phyloP scores from a whole-genome alignment of 2,329 filamentous ascomycete genomes.

The Neospermospora avenae region DNA sequence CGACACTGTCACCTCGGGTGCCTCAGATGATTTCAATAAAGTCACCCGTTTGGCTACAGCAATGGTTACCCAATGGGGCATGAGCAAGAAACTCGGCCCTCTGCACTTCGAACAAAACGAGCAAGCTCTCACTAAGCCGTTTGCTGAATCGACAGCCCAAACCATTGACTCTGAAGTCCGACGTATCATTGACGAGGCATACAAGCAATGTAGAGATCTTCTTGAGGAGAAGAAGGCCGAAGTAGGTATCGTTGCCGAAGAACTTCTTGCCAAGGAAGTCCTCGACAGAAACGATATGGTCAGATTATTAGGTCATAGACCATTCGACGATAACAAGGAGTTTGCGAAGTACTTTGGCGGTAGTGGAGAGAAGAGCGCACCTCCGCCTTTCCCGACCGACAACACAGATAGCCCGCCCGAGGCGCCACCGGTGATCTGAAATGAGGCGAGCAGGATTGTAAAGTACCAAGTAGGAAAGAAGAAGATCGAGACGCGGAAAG shows the following conservation, averaged over 20 bases:
- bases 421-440: constrained; percentile 13
- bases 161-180: constrained; percentile 90
- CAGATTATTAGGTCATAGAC: constrained; percentile 76
- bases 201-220: constrained; percentile 83
- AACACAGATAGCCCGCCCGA: constrained; percentile 29
- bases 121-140: constrained; percentile 86
- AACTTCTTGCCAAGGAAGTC: constrained; percentile 88
- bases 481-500: too few relatives aligned
- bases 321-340: constrained; percentile 78
- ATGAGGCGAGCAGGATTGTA: neutral
- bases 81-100: constrained; percentile 91
- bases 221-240: constrained; percentile 83
- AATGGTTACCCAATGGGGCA: constrained; percentile 99
- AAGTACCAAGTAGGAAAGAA: neutral
- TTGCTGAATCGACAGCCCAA: constrained; percentile 89
- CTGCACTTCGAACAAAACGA: constrained; percentile 85
- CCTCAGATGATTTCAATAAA: constrained; percentile 97
- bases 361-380: constrained; percentile 51
- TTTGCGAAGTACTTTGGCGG: constrained; percentile 91
- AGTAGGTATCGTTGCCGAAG: constrained; percentile 86
- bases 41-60: constrained; percentile 92
- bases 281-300: constrained; percentile 90
- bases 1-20: constrained; percentile 90
- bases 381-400: constrained; percentile 52
- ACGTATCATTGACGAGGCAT: constrained; percentile 87